Base-by-base conservation (phyloP, 2,329 filamentous ascomycete genomes). In the Fusarium fujikuroi region DNA sequence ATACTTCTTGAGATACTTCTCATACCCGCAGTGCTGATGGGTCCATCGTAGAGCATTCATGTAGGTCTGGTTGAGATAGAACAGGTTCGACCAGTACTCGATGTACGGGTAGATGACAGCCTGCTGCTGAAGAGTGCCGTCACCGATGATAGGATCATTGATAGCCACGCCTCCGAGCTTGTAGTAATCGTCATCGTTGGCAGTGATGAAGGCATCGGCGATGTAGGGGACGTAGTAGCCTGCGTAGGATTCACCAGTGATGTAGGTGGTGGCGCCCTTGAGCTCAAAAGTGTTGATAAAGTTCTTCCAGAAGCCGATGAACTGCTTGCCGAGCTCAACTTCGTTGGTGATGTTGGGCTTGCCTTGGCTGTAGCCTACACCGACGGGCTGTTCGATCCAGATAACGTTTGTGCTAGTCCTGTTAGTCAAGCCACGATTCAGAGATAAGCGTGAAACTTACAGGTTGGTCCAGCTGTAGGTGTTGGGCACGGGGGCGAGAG, bases 241-340 rank as follows among this genome's bases (percentile, higher is more conserved):
- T 1, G 89, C 92, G 75, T 93, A 94, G 1, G 88, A 91, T 80
- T 87, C 92, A 11, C 92, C 93, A 0, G 92, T 87, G 64, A 96
- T 88, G 80, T 92, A 95, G 15, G 94, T 87, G 72, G 92, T 92
- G 75, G 88, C 89, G 18, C 87, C 87, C 25, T 92, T 86, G 76
- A 94, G 84, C n/a, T 82, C 84, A 74, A 95, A 95, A 0, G 90
- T 90, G 39, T 93, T 85, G 65, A 94, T 83, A 75, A 94, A 95
- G 82, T 94, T 94, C 83, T 92, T 91, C 87, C 91, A 95, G 83
- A 94, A 96, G 56, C 92, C 92, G 21, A 92, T 84, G 79, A 95
- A 94, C 74, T 95, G 88, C n/a, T 83, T 81, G 0, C 92, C 92
- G 3, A 92, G 86, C 72, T 94, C 92, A 36, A 89, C 87, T 73